These are phyloP conservation scores for Beauveria varroae DNA, from an alignment of 2,329 filamentous ascomycete genomes.

Conservation along the genomic window DNA sequence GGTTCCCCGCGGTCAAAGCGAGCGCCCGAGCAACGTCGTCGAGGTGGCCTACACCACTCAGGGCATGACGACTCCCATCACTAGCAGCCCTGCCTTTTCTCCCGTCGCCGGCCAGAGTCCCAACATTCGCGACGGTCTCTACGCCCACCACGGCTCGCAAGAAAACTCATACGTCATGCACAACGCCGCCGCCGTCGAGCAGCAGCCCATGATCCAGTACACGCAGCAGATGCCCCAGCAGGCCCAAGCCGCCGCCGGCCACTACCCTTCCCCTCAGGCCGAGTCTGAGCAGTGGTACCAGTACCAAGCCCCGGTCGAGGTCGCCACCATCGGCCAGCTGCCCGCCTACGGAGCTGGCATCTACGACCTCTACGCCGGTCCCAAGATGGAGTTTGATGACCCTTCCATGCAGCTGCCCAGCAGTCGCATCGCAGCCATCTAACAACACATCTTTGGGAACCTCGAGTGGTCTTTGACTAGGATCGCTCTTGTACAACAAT, in stretches of 20 bases:
- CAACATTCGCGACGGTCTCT: constrained; percentile 46
- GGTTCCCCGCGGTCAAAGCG: constrained; percentile 41
- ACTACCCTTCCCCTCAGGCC: constrained; percentile 31
- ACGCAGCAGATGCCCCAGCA: constrained; percentile 34
- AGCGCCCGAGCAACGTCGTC: constrained; percentile 30
- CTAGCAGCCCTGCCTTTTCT: constrained; percentile 55
- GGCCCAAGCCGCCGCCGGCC: constrained; percentile 20
- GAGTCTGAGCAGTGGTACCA: constrained; percentile 48
- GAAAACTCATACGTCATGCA: constrained; percentile 42
- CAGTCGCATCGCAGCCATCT: constrained; percentile 49
- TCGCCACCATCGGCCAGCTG: constrained; percentile 45
- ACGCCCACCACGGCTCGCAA: constrained; percentile 47
- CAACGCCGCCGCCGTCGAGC: constrained; percentile 39
- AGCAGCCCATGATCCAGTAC: constrained; percentile 36
- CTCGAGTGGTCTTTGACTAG: not conserved
- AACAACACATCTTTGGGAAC: constrained; percentile 15
- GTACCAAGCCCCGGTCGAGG: constrained; percentile 51
- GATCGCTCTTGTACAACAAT: constrained; percentile 10
- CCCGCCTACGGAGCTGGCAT: constrained; percentile 42
- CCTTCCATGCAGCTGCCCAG: constrained; percentile 52
- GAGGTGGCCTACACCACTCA: constrained; percentile 45
- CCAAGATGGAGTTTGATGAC: constrained; percentile 52
- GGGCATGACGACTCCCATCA: constrained; percentile 41
- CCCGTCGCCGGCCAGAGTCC: constrained; percentile 47
- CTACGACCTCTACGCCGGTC: constrained; percentile 43